Evolutionary conservation across 2,329 filamentous ascomycete species (phyloP).

Genomic region (Cladosporium sp.): DNA sequence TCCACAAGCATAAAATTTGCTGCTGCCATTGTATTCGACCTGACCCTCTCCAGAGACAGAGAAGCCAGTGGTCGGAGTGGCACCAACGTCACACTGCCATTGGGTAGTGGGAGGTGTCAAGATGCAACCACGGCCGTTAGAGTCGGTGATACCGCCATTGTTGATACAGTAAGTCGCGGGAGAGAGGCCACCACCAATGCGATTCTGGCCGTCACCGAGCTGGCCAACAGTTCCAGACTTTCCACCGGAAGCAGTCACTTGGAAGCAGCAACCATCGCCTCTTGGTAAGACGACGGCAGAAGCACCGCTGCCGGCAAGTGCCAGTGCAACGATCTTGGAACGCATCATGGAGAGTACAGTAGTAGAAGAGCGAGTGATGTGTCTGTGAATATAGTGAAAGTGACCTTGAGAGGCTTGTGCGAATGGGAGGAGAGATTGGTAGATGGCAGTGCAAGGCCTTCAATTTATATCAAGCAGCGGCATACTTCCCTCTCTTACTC

Average conservation of each 20-base stretch:
- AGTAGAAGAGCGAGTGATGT: not conserved
- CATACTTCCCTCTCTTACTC: not conserved
- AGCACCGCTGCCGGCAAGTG: slow-evolving; percentile 15
- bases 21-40: slow-evolving; percentile 49
- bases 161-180: slow-evolving; percentile 50
- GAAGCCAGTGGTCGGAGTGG: slow-evolving; percentile 52
- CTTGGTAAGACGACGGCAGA: slow-evolving; percentile 17
- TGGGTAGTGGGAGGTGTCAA: slow-evolving; percentile 57
- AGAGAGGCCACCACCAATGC: slow-evolving; percentile 45
- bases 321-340: slow-evolving; percentile 14
- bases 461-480: not conserved
- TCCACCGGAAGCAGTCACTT: slow-evolving; percentile 20
- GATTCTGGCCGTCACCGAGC: slow-evolving; percentile 48
- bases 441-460: not conserved
- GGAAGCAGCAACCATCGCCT: slow-evolving; percentile 19
- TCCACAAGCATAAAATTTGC: slow-evolving; percentile 59
- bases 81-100: slow-evolving; percentile 58
- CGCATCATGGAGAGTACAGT: not conserved
- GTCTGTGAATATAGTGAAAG: not conserved
- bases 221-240: slow-evolving; percentile 20
- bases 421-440: not conserved
- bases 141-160: slow-evolving; percentile 51
- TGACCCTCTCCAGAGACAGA: slow-evolving; percentile 47
- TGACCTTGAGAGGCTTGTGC: not conserved
- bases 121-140: slow-evolving; percentile 57